Conservation (phyloP, 495 filamentous ascomycete genomes). For the Xylaria flabelliformis region DNA sequence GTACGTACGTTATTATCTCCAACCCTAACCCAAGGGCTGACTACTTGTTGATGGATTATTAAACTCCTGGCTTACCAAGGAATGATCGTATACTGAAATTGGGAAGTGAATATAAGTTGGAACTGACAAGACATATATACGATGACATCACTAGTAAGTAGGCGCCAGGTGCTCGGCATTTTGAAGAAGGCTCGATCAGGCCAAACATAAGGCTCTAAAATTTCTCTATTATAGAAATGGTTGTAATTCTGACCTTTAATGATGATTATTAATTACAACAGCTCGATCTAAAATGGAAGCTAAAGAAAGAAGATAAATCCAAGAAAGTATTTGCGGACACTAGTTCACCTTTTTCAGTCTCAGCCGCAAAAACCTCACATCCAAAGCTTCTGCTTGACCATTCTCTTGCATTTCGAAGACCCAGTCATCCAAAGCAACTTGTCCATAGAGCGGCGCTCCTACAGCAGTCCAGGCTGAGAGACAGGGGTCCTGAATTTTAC, state of each 20-base stretch:
- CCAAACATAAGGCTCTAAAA: background rate
- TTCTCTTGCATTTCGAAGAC: conserved; percentile 44
- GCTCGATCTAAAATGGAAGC: background rate
- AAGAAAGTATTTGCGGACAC: background rate
- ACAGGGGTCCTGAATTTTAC: conserved; percentile 29
- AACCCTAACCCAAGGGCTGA: background rate
- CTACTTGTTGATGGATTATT: background rate
- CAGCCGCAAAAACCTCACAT: conserved; percentile 37
- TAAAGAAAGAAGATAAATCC: background rate
- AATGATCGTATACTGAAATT: background rate
- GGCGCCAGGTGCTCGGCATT: too few species aligned
- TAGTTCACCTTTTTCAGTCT: conserved; percentile 6
- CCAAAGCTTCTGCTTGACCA: conserved; percentile 40
- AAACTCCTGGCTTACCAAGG: background rate
- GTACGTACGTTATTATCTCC: background rate
- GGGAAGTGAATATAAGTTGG: background rate
- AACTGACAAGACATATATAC: too few species aligned
- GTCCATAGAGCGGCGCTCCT: conserved; percentile 44
- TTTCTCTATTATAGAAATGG: background rate
- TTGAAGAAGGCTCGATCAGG: background rate
- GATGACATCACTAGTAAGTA: too few species aligned
- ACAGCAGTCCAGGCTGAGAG: conserved; percentile 37
- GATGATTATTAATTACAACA: background rate
- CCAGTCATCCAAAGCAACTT: conserved; percentile 50
- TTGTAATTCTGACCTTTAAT: background rate